Evolutionary conservation across 2,329 filamentous ascomycete species (phyloP), one percentile per base, ranked within the genome.

Genomic region (Arthroderma uncinatum): DNA sequence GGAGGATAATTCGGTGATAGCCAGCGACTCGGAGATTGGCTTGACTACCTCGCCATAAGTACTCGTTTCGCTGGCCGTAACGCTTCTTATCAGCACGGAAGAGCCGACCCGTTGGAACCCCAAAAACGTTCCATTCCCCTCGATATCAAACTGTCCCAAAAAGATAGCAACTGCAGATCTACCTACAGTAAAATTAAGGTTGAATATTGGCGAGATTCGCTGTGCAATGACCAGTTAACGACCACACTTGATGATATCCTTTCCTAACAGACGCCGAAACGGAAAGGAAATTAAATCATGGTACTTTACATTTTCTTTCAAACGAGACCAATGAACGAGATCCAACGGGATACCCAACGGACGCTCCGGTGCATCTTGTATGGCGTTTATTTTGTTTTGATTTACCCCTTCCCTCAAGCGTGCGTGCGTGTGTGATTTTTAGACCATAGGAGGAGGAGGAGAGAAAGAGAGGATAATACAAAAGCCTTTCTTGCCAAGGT

Each of bases 21-120:
- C 66, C 44, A 73, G 70, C 56, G 72, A 74, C 60, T 74, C 72
- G 2, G 72, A 74, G 30, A 64, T 71, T 61, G 71, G 71, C 16
- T 57, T 73, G 23, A 64, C 64, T 25, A 68, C 66, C 16, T 69
- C 70, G 48, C 71, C 72, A n/a, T 48, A 48, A n/a, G 6, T 14
- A 21, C 4, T 16, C 19, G 9, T 42, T 9, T 19, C 7, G 39
- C 19, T 10, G 10, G 30, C 30, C 30, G 30, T 10, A 5, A 33
- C 6, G 6, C 30, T 6, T 33, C 30, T 4, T 19, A 7, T 42
- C 9, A 10, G 10, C 39, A 42, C 3, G 19, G n/a, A n/a, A 21
- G 16, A 19, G 19, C 8, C 19, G 7, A n/a, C 12, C 19, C 10
- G 8, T 7, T 42, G n/a, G 16, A 10, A 42, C n/a, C 9, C 10